phyloP scores from a whole-genome alignment of 306 rosid genomes.

The cucumber (Cucumis sativus) region DNA sequence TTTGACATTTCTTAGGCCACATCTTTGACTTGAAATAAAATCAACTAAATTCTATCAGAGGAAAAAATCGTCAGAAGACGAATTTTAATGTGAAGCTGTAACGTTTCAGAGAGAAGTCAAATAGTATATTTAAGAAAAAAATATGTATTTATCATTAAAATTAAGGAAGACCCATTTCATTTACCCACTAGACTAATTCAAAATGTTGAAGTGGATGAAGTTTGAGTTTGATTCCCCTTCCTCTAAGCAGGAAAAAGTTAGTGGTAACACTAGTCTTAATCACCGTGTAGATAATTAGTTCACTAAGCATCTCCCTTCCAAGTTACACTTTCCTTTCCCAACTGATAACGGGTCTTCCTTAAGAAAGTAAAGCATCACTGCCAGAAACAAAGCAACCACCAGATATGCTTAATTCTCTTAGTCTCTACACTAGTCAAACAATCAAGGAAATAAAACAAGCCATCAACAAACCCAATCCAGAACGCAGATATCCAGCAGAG shows the following conservation, averaged over 20 bases:
- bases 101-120: neutral
- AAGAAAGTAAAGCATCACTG: neutral
- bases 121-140: neutral
- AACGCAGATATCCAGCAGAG: neutral
- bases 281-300: neutral
- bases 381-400: conserved; percentile 1
- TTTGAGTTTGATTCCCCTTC: neutral
- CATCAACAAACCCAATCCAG: neutral
- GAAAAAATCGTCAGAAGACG: neutral
- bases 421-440: neutral
- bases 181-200: neutral
- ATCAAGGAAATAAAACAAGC: neutral
- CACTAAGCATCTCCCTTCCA: neutral
- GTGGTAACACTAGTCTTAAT: neutral
- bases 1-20: neutral
- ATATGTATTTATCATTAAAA: neutral
- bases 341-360: neutral
- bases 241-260: neutral
- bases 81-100: neutral
- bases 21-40: neutral
- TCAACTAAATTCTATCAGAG: neutral
- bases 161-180: neutral
- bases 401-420: neutral
- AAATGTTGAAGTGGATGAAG: neutral
- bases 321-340: neutral